A percentile compares a stretch with the other conserved stretches of the same genome.
Conservation (phyloP, 805 yeast genomes). For the Candida succiphila region DNA sequence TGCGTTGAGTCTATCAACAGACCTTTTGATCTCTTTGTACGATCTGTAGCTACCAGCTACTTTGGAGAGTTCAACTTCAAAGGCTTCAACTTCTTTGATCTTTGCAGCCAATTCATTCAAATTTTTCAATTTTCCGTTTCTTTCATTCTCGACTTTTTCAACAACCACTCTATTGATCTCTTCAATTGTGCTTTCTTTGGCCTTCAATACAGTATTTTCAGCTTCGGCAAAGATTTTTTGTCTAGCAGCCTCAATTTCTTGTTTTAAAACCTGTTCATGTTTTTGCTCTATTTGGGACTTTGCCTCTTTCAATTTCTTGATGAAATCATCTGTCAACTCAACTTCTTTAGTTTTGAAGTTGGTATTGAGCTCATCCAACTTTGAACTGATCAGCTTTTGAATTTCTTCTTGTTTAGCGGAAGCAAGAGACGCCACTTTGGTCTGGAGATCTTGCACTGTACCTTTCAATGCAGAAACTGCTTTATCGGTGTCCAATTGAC, state of each 20-base stretch:
- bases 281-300: constrained; percentile 50
- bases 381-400: constrained; percentile 14
- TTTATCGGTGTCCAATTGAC: constrained; percentile 13
- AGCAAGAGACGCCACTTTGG: constrained; percentile 11
- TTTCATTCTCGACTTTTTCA: constrained; percentile 57
- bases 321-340: constrained; percentile 47
- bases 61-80: constrained; percentile 34
- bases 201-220: constrained; percentile 58
- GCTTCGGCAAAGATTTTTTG: constrained; percentile 60
- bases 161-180: constrained; percentile 51
- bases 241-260: constrained; percentile 62
- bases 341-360: constrained; percentile 33
- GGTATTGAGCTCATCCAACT: constrained; percentile 20
- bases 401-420: constrained; percentile 12
- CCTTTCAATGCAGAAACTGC: constrained; percentile 12
- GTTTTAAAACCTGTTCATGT: constrained; percentile 43
- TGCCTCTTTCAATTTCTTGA: constrained; percentile 51
- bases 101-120: constrained; percentile 49
- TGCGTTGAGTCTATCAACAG: constrained; percentile 31
- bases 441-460: constrained; percentile 11
- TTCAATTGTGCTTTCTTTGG: constrained; percentile 59
- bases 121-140: constrained; percentile 69
- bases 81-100: constrained; percentile 44
- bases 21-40: constrained; percentile 32
- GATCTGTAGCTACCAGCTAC: constrained; percentile 28